Conservation (phyloP, 352 stramenopile species). For the Phytopythium boreale region DNA sequence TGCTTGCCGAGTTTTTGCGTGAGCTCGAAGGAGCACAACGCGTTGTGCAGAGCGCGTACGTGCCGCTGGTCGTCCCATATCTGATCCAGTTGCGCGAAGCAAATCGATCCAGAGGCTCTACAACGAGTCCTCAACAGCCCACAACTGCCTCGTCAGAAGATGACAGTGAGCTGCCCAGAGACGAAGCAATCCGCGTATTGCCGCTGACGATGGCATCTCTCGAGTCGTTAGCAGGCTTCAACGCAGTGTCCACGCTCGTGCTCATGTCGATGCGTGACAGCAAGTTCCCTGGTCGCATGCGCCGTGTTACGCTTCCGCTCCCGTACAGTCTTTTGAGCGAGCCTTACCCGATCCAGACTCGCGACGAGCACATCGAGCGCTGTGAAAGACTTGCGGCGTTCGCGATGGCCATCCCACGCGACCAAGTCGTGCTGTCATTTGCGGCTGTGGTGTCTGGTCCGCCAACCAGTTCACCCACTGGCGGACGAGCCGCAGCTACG, state of each 20-base stretch:
- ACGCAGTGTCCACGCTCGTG: slow-evolving; percentile 19
- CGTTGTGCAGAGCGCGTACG: slow-evolving; percentile 48
- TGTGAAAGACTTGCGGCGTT: slow-evolving; percentile 47
- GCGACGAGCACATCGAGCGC: slow-evolving; percentile 40
- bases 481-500: neutral
- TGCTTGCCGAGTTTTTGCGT: slow-evolving; percentile 61
- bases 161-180: neutral
- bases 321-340: slow-evolving; percentile 46
- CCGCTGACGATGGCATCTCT: slow-evolving; percentile 41
- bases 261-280: slow-evolving; percentile 73
- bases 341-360: slow-evolving; percentile 57
- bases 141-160: neutral
- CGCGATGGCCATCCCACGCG: slow-evolving; percentile 16
- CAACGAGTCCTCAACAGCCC: neutral
- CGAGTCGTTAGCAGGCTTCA: slow-evolving; percentile 26
- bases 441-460: slow-evolving; percentile 22
- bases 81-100: slow-evolving; percentile 55
- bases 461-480: slow-evolving; percentile 1
- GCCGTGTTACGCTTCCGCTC: slow-evolving; percentile 59
- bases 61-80: slow-evolving; percentile 75
- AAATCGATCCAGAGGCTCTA: slow-evolving; percentile 8
- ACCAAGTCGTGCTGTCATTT: slow-evolving; percentile 53
- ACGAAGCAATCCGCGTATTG: slow-evolving; percentile 39
- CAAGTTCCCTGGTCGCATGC: slow-evolving; percentile 76
- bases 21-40: slow-evolving; percentile 58